Evolutionary conservation across 202 grass and related monocot genomes (phyloP), one percentile per base, ranked within the genome.

Genomic region (Alloteropsis angusta): DNA sequence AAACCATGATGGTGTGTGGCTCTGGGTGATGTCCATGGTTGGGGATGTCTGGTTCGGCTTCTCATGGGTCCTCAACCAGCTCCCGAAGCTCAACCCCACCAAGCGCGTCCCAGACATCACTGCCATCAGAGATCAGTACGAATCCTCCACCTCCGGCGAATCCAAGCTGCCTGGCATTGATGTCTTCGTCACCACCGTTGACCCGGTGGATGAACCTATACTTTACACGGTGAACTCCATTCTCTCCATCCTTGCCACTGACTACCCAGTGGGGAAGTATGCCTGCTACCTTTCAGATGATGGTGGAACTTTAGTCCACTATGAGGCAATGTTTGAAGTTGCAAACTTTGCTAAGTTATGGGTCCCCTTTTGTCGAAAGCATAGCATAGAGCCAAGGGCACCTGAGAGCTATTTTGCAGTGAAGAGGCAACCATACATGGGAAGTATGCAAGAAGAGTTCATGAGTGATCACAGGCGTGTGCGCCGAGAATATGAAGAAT

Each of bases 241-340:
- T 6, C 90, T 93, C 59, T 97, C 93, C 7, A 97, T 97, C 75
- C 88, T 97, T 36, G 90, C 93, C 65, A 67, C 90, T 5, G 93
- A 97, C 46, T 97, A 97, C 87, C 93, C 93, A 0, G 84, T 88
- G n/a, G 93, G 93, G 12, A 97, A 73, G 71, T 73, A 89, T 9
- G 86, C 90, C 9, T 97, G 88, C 49, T 97, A 97, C 88, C 86
- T 97, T 43, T 97, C 93, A 0, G 90, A 97, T 48, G 93, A 97
- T 15, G 86, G 93, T 8, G 93, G 90, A 25, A 80, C 90, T 15
- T 5, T 97, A 52, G 56, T 97, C 22, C 92, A 90, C 54, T 97
- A 90, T 9, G 93, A 97, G 75, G 88, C 93, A 0, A 91, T 97
- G 90, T 54, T 86, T n/a, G 88, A 93, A 34, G 90, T 92, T 16